Base-by-base conservation (phyloP, 106 monocot species). In the Dioscorea dumetorum region DNA sequence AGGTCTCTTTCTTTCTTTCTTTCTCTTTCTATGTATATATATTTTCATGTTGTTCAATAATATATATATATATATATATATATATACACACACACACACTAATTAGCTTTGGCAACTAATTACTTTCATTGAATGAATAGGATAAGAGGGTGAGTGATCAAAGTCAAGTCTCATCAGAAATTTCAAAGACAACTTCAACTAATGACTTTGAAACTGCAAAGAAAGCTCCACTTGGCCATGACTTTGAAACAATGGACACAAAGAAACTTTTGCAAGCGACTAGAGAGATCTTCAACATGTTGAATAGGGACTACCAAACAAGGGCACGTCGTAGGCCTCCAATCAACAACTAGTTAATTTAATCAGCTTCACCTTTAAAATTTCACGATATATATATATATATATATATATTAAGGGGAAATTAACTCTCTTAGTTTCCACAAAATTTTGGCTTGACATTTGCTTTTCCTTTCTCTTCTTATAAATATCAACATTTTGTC, bases 331-430 rank as follows among this genome's bases (percentile, higher is more conserved):
- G 28, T 13, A 33, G 74, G 33, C 66, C 74, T 22, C 80, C 80
- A 24, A 80, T 74, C 70, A 64, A 80, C 70, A 80, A 80, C 48
- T 13, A 60, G n/a, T n/a, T n/a, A n/a, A n/a, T n/a, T n/a, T n/a
- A n/a, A n/a, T n/a, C n/a, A n/a, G n/a, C n/a, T n/a, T n/a, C n/a
- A n/a, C n/a, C n/a, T 10, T 31, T 41, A 12, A 74, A 74, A 21
- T 56, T 68, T 28, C 28, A 28, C 28, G 2, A 12, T 1, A 33
- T 16, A 28, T 58, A 10, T 20, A 12, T 51, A 13, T 13, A 51
- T 13, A 17, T 17, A 12, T 12, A 51, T 51, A 12, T 12, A 51
- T 12, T 35, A 51, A 12, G 14, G 18, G 18, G 64, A 48, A 65
- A n/a, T n/a, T n/a, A n/a, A 22, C 35, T 32, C 2, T 65, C 20